These are phyloP conservation scores for Glebionis coronaria DNA, from an alignment of 129 eudicot genomes.

Conservation along the genomic window DNA sequence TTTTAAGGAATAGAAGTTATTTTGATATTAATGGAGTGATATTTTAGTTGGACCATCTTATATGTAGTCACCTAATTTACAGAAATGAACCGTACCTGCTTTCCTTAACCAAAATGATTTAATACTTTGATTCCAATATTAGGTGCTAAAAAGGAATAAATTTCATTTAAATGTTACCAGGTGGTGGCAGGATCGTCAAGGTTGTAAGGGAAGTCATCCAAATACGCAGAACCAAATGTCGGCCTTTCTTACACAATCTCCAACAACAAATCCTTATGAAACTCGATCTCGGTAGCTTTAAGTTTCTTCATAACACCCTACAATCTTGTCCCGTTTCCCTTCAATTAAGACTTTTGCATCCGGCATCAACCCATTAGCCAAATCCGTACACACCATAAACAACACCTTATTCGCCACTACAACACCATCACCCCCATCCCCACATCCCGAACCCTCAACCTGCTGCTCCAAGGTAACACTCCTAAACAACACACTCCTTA, in stretches of 20 bases:
- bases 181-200: constrained; percentile 81
- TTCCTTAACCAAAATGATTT: too few species aligned
- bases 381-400: constrained; percentile 70
- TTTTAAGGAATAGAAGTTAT: too few species aligned
- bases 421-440: constrained; percentile 48
- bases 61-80: too few species aligned
- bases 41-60: too few species aligned
- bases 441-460: constrained; percentile 62
- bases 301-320: constrained; percentile 91
- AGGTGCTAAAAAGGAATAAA: too few species aligned
- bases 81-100: too few species aligned
- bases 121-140: too few species aligned
- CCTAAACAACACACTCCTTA: constrained; percentile 91
- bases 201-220: constrained; percentile 85
- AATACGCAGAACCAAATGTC: constrained; percentile 62
- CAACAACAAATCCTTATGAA: constrained; percentile 65
- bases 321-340: constrained; percentile 70
- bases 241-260: constrained; percentile 79
- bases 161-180: too few species aligned
- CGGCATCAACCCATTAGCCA: constrained; percentile 94
- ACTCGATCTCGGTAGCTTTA: constrained; percentile 69
- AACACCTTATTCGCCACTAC: constrained; percentile 63
- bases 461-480: constrained; percentile 88
- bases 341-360: constrained; percentile 69
- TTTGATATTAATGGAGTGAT: too few species aligned